Evolutionary conservation across 495 filamentous ascomycete genomes (phyloP), one percentile per base, ranked within the genome.

Genomic region (Penicillium alfredii): DNA sequence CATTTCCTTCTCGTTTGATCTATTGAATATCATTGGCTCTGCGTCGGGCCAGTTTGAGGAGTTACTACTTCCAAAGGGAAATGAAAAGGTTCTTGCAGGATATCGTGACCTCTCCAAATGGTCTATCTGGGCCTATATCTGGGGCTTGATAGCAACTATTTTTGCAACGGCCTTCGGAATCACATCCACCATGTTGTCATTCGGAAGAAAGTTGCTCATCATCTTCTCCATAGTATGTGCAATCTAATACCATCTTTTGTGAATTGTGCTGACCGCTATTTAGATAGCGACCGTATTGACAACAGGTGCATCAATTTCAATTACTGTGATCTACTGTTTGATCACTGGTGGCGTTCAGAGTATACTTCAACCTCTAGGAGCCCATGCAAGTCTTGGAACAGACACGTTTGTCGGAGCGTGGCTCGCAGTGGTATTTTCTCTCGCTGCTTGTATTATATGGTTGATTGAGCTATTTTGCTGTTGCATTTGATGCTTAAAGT

Each of bases 401-500:
- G 18, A 17, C 3, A 13, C 13, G 12, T 25, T 40, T 24, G 11
- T 13, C 8, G 13, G 19, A 4, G n/a, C 37, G 10, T 40, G 37
- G 37, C n/a, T 40, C 8, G 28, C 37, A 40, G 37, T 33, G 9
- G 12, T 11, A 3, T 27, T 40, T 6, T 40, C 37, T 16, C 22
- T 32, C 12, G 29, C 10, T 7, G 11, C 37, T 6, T 21, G 17
- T 6, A 9, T 40, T 10, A 32, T 11, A 19, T 32, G 27, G 37
- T 14, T 32, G 5, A 40, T 40, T n/a, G 10, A 32, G 14, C 8
- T 25, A 5, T 40, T 18, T 18, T 40, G 27, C 15, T 40, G 37
- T 15, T 32, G 37, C 17, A 40, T 40, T 32, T 40, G 21, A 40
- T 25, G 8, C n/a, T 24, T 7, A n/a, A 24, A 24, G n/a, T n/a